Evolutionary conservation across 2,329 filamentous ascomycete species (phyloP).

Genomic region (Talaromyces atroroseus): DNA sequence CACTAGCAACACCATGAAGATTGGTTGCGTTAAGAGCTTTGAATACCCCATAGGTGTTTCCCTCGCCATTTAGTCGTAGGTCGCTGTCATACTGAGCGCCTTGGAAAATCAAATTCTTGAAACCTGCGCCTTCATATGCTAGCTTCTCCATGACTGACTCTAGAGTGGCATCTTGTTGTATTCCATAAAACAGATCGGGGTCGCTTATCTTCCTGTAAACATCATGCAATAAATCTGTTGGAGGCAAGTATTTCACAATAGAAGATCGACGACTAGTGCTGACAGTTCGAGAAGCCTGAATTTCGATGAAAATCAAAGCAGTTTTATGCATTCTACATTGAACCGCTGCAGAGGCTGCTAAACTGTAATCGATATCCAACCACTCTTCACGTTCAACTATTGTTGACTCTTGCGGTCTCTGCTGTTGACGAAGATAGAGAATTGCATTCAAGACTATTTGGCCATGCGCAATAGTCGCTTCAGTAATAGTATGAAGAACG

Average conservation of each 20-base stretch:
- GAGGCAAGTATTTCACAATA: constrained; percentile 46
- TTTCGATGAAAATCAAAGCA: constrained; percentile 76
- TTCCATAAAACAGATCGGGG: constrained; percentile 90
- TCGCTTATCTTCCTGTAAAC: constrained; percentile 94
- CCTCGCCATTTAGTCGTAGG: constrained; percentile 54
- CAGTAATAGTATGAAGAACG: constrained; percentile 52
- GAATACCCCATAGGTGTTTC: constrained; percentile 65
- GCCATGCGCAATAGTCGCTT: constrained; percentile 54
- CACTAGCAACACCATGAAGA: constrained; percentile 77
- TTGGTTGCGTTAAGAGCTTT: constrained; percentile 75
- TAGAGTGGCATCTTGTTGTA: constrained; percentile 71
- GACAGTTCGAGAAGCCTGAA: constrained; percentile 54
- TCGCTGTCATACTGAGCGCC: constrained; percentile 87
- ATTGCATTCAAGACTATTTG: constrained; percentile 71
- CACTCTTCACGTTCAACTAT: constrained; percentile 74
- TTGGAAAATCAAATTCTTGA: constrained; percentile 82
- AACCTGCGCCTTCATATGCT: constrained; percentile 82
- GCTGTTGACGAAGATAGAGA: constrained; percentile 81
- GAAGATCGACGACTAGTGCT: constrained; percentile 64
- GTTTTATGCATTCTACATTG: constrained; percentile 81
- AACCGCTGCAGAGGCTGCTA: constrained; percentile 66
- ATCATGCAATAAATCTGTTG: constrained; percentile 65
- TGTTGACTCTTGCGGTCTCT: constrained; percentile 67
- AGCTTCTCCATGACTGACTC: constrained; percentile 72
- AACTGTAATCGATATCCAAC: constrained; percentile 74